These are phyloP conservation scores for Penicillium fuscoglaucum DNA, from an alignment of 2,329 filamentous ascomycete species.

Conservation along the genomic window DNA sequence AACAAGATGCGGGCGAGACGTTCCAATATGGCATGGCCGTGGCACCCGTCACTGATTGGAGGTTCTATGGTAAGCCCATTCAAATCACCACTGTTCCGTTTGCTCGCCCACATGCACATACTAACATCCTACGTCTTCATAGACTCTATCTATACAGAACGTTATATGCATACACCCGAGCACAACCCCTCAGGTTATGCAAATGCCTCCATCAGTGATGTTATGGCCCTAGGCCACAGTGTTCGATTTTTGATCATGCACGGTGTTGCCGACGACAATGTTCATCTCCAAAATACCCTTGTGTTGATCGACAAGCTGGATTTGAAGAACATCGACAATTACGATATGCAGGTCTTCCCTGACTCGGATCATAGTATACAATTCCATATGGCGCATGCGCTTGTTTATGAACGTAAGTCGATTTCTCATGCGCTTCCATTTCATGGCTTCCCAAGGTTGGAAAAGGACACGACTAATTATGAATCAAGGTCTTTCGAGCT, in stretches of 20 bases:
- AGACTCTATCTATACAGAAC: constrained; percentile 47
- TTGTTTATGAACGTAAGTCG: constrained; percentile 86
- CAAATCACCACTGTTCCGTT: too few relatives aligned
- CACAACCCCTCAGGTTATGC: constrained; percentile 77
- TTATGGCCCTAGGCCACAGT: constrained; percentile 68
- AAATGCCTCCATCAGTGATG: constrained; percentile 71
- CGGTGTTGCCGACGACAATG: constrained; percentile 94
- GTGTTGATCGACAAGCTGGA: constrained; percentile 85
- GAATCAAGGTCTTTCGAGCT: constrained; percentile 57
- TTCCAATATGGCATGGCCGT: constrained; percentile 98
- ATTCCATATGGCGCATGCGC: constrained; percentile 87
- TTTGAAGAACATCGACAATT: constrained; percentile 79
- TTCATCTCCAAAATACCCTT: constrained; percentile 93
- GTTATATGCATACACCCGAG: constrained; percentile 95
- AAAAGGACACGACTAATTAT: constrained; percentile 3
- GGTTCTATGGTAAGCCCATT: constrained; percentile 66
- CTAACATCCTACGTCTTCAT: constrained; percentile 2
- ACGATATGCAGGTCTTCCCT: constrained; percentile 94
- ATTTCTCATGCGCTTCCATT: background rate
- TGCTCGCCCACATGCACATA: background rate
- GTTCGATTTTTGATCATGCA: constrained; percentile 95
- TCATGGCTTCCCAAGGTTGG: background rate
- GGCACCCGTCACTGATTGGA: constrained; percentile 97
- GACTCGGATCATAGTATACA: constrained; percentile 94
- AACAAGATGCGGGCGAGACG: constrained; percentile 82